Percentiles rank a stretch among this genome's conserved stretches.
These are phyloP conservation scores for Aethionema arabicum DNA, from an alignment of 345 rosid genomes.

Conservation along the genomic window DNA sequence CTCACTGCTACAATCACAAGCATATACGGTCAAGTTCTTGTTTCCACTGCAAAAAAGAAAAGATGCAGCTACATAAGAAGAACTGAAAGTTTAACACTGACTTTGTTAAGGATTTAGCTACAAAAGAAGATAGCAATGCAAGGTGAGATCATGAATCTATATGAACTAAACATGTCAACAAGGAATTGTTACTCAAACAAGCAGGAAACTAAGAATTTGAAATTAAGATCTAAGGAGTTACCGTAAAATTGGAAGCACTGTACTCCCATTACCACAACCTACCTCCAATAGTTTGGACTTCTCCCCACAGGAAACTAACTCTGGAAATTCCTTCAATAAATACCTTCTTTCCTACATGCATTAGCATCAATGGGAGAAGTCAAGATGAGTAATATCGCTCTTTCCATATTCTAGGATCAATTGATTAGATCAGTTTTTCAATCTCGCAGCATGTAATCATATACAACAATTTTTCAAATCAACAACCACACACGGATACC, in stretches of 20 bases:
- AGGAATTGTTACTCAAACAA: neutral
- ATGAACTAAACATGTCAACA: neutral
- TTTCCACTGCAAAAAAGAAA: slow-evolving; percentile 51
- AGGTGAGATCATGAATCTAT: neutral
- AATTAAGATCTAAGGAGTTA: slow-evolving; percentile 26
- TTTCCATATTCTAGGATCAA: neutral
- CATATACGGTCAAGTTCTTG: slow-evolving; percentile 56
- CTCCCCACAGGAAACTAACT: slow-evolving; percentile 51
- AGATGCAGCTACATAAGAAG: neutral
- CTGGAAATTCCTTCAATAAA: slow-evolving; percentile 87
- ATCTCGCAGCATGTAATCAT: no score
- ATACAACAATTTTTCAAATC: no score
- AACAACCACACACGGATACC: no score
- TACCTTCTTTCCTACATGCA: slow-evolving; percentile 78
- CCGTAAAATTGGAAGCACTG: slow-evolving; percentile 75
- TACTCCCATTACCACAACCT: slow-evolving; percentile 93
- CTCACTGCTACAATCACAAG: slow-evolving; percentile 82
- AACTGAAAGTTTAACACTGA: neutral
- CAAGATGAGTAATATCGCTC: neutral
- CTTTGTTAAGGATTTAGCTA: neutral
- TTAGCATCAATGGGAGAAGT: slow-evolving; percentile 3
- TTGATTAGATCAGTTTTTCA: neutral
- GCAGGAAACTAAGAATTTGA: neutral
- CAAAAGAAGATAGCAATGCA: no score
- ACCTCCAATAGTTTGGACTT: slow-evolving; percentile 71